Percentiles rank a stretch among this genome's conserved stretches.
Evolutionary conservation across 257 asterid genomes (phyloP).

Genomic region (Ehretia macrophylla): DNA sequence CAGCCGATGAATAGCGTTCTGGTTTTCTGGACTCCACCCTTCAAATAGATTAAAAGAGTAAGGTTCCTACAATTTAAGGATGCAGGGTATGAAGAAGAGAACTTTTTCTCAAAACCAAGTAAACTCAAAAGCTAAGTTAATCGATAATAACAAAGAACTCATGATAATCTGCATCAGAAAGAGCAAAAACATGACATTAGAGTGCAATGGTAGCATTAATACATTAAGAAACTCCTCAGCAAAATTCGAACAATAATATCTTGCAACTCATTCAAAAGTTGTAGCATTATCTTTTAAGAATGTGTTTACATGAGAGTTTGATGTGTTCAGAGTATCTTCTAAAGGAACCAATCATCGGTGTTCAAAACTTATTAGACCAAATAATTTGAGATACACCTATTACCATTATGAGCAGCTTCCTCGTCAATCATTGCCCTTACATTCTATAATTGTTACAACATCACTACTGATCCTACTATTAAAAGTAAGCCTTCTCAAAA

Average conservation of each 20-base stretch:
- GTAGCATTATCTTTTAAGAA: no score
- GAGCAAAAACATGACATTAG: no score
- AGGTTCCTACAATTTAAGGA: constrained; percentile 76
- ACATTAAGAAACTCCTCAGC: background rate
- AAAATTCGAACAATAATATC: no score
- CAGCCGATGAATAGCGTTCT: constrained; percentile 99
- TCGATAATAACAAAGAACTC: background rate
- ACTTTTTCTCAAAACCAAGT: background rate
- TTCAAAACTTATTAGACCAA: no score
- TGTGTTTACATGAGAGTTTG: no score
- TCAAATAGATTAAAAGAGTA: constrained; percentile 86
- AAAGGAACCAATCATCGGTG: no score
- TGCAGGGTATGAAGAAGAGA: constrained; percentile 40
- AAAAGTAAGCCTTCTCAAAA: background rate
- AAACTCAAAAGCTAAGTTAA: background rate
- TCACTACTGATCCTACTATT: background rate
- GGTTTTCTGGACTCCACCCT: constrained; percentile 99
- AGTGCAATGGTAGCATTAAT: background rate
- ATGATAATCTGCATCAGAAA: background rate
- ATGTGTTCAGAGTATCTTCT: no score
- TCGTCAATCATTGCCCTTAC: background rate
- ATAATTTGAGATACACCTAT: no score
- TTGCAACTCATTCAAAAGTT: no score
- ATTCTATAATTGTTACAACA: background rate
- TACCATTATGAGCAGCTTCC: no score